Conservation (phyloP, 75 land plant species). For the Pinus albicaulis region DNA sequence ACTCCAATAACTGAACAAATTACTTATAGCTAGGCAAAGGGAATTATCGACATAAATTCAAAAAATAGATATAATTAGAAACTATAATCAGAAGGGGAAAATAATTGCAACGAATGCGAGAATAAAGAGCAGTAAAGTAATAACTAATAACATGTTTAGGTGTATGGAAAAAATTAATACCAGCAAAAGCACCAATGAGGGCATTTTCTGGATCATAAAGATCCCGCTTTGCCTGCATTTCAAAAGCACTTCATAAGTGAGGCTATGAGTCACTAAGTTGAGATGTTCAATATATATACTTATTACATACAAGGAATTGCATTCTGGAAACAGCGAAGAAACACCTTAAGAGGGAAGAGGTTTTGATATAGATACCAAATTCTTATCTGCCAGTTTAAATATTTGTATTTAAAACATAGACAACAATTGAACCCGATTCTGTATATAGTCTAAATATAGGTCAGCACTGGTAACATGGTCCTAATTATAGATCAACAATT, state of each 20-base stretch:
- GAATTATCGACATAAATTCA: background rate
- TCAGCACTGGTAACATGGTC: background rate
- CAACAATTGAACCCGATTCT: background rate
- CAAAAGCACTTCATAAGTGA: background rate
- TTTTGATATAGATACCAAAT: background rate
- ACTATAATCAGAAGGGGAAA: background rate
- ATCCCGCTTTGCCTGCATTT: constrained; percentile 72
- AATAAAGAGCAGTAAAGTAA: background rate
- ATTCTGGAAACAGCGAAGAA: background rate
- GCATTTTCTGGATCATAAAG: constrained; percentile 89
- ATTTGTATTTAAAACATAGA: background rate
- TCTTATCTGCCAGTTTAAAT: background rate
- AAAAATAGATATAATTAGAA: background rate
- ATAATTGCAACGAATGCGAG: background rate
- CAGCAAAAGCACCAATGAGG: constrained; percentile 88
- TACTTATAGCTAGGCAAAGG: background rate
- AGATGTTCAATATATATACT: background rate
- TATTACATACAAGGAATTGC: background rate
- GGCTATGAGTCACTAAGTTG: background rate
- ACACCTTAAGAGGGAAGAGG: background rate
- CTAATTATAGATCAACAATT: too few relatives aligned
- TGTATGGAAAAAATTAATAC: constrained; percentile 30
- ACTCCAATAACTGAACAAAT: background rate
- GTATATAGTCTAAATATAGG: background rate
- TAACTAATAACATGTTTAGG: background rate